Conservation (phyloP, 108 stramenopile genomes). For the Nitzschia sp. region DNA sequence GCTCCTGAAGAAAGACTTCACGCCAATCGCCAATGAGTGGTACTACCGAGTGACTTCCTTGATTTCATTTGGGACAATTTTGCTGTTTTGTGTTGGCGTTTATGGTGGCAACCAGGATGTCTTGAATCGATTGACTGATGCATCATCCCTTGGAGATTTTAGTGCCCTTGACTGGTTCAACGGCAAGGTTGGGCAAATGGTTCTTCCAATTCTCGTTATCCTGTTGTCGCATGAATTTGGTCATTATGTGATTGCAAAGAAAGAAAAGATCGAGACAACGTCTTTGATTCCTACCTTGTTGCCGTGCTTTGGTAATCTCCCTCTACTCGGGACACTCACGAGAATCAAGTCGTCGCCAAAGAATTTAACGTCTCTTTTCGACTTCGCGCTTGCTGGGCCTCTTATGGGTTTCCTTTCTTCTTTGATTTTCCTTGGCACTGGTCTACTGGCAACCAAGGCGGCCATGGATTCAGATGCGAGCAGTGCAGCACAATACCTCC, state of each 20-base stretch:
- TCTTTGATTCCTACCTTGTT: constrained; percentile 23
- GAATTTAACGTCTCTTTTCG: constrained; percentile 52
- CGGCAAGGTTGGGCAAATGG: constrained; percentile 43
- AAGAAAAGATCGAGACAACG: constrained; percentile 21
- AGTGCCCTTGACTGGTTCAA: constrained; percentile 59
- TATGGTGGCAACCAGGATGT: constrained; percentile 47
- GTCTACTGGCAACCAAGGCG: constrained; percentile 53
- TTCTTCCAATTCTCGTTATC: constrained; percentile 37
- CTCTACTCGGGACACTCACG: constrained; percentile 49
- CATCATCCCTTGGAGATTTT: constrained; percentile 28
- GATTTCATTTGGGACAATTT: constrained; percentile 30
- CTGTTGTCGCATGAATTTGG: constrained; percentile 55
- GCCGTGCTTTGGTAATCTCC: constrained; percentile 50
- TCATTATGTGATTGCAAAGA: constrained; percentile 46
- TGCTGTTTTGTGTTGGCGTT: constrained; percentile 45
- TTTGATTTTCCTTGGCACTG: constrained; percentile 42
- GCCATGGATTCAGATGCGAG: constrained; percentile 34
- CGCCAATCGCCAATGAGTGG: constrained; percentile 12
- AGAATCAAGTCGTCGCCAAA: constrained; percentile 53
- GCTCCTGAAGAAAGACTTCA: constrained; percentile 43
- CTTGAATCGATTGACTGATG: constrained; percentile 39
- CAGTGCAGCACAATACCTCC: constrained; percentile 38
- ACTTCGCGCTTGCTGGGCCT: constrained; percentile 69
- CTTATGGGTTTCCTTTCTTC: constrained; percentile 54
- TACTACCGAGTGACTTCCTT: constrained; percentile 21